Evolutionary conservation across 2,329 filamentous ascomycete genomes (phyloP), one percentile per base, ranked within the genome.

Genomic region (Magnaporthiopsis incrustans): DNA sequence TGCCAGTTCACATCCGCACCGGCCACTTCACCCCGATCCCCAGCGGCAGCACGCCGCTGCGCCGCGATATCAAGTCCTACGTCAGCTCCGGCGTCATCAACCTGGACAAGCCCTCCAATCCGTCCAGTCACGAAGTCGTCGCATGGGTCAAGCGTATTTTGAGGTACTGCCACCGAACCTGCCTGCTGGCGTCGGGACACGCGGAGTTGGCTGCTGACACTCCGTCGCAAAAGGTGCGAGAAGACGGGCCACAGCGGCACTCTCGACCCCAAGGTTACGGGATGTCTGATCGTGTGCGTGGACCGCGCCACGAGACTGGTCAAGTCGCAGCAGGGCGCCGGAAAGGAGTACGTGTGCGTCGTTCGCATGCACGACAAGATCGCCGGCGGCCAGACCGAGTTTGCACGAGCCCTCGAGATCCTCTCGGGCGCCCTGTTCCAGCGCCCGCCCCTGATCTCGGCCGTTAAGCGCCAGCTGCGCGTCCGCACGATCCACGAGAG

Each of bases 111-210:
- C 95, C 94, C 65, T 96, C 93, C 63, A 99, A 99, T 82, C 94
- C 94, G 64, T 97, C 93, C 70, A 95, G 90, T 73, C 95, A 99
- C 85, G 95, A 99, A 83, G 95, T 99, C 69, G 95, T 99, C 74
- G 94, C 95, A 70, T 99, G 95, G 95, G 90, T 98, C 71, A 99
- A 99, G 89, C 89, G 94, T 72, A 98, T 98, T 73, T 84, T 99
- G 64, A 89, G 90, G 89, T 92, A 86, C 68, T 79, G 12, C 53
- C 22, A 59, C 35, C 30, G 5, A 33, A 10, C 25, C 25, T 22
- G 11, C 44, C 18, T n/a, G 44, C 10, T 1, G 22, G 18, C n/a
- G 44, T 53, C 22, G 44, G n/a, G 44, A 53, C 18, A n/a, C 44
- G 22, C 10, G 22, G 22, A n/a, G 4, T 5, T n/a, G 4, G 38